Evolutionary conservation across 2,329 filamentous ascomycete genomes (phyloP).

Genomic region (Epichloe aotearoae): DNA sequence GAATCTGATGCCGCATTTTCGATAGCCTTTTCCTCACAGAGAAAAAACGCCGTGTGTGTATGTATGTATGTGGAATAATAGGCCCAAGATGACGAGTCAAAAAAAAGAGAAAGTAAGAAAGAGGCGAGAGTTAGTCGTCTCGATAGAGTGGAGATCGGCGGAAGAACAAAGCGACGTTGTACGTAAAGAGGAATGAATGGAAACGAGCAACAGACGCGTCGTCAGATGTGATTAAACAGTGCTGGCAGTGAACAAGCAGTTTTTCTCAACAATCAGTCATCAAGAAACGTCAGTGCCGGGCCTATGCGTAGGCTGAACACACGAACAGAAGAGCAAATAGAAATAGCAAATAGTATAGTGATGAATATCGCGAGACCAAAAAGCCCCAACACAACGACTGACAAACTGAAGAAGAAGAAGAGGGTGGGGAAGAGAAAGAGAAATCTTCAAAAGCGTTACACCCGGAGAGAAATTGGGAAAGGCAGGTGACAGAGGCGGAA

Average conservation of each 20-base stretch:
- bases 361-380: neutral
- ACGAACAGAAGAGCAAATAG: neutral
- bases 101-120: neutral
- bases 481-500: neutral
- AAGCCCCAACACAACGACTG: neutral
- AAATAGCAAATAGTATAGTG: neutral
- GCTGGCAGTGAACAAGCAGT: neutral
- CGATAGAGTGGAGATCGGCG: neutral
- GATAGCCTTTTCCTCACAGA: neutral
- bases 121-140: neutral
- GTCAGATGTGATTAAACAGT: neutral
- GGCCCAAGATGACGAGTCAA: neutral
- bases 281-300: neutral
- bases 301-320: neutral
- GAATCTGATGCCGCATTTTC: slow-evolving; percentile 4
- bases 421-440: neutral
- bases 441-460: neutral
- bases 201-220: neutral
- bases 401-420: neutral
- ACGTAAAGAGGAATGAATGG: neutral
- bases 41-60: neutral
- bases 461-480: neutral
- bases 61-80: neutral
- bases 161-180: neutral
- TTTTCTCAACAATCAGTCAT: neutral